These are phyloP conservation scores for Eucalyptus camaldulensis DNA, from an alignment of 345 rosid species.

Conservation along the genomic window DNA sequence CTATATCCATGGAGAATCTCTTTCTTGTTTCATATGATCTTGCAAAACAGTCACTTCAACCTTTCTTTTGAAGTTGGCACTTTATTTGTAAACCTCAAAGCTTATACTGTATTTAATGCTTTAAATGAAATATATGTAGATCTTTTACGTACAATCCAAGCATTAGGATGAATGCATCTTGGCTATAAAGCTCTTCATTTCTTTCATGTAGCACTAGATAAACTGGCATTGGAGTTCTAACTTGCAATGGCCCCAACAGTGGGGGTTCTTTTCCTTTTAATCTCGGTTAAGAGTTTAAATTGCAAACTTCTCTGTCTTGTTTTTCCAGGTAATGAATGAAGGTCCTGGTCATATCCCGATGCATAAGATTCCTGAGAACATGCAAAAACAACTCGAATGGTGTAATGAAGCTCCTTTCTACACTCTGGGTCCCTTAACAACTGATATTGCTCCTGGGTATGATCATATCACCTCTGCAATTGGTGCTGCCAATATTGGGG, in stretches of 20 bases:
- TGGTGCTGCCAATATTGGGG: constrained; percentile 98
- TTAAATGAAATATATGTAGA: neutral
- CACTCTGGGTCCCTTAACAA: constrained; percentile 93
- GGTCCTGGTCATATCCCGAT: constrained; percentile 95
- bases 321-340: constrained; percentile 91
- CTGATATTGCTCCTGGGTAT: constrained; percentile 96
- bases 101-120: neutral
- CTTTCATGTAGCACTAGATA: neutral
- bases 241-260: neutral
- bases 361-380: constrained; percentile 99
- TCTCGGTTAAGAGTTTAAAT: neutral
- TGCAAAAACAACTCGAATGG: constrained; percentile 98
- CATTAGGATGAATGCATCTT: neutral
- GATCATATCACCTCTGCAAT: constrained; percentile 99
- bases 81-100: neutral
- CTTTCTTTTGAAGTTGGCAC: neutral
- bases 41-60: neutral
- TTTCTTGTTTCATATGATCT: neutral
- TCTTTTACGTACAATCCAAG: neutral
- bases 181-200: neutral
- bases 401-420: constrained; percentile 99
- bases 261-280: neutral
- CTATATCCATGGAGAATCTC: neutral
- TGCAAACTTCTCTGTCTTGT: neutral
- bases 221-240: neutral